Evolutionary conservation across 139 green algal species (phyloP).

Genomic region (Monoraphidium neglectum): DNA sequence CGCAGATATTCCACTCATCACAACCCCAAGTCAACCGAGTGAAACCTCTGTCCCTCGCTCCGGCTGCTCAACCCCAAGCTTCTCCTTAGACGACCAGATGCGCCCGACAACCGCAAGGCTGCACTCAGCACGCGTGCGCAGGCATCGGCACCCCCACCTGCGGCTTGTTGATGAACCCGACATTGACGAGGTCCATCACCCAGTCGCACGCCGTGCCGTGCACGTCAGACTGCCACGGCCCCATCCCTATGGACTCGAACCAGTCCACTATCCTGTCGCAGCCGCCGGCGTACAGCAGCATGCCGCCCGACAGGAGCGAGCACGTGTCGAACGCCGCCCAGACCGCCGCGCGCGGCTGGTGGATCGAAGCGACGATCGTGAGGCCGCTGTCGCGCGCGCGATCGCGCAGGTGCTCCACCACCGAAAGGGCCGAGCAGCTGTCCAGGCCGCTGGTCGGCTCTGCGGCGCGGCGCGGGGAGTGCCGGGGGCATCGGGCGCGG

Average conservation of each 20-base stretch:
- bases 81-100: too few relatives aligned
- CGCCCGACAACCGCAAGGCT: too few relatives aligned
- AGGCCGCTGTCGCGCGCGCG: slow-evolving; percentile 39
- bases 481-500: too few relatives aligned
- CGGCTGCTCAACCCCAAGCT: too few relatives aligned
- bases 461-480: too few relatives aligned
- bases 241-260: slow-evolving; percentile 8
- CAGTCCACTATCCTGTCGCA: slow-evolving; percentile 12
- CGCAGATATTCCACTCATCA: too few relatives aligned
- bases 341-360: slow-evolving; percentile 61
- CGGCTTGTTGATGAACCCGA: background rate
- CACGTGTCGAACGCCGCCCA: slow-evolving; percentile 63
- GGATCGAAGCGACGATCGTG: slow-evolving; percentile 53
- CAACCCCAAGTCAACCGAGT: too few relatives aligned
- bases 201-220: slow-evolving; percentile 36
- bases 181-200: slow-evolving; percentile 30
- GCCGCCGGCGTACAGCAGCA: slow-evolving; percentile 19
- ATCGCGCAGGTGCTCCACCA: slow-evolving; percentile 43
- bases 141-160: too few relatives aligned
- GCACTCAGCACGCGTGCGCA: too few relatives aligned
- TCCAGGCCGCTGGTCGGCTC: slow-evolving; percentile 44
- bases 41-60: too few relatives aligned
- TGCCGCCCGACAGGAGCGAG: background rate
- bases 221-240: slow-evolving; percentile 2
- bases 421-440: slow-evolving; percentile 60